Evolutionary conservation across 2,329 filamentous ascomycete species (phyloP), one percentile per base, ranked within the genome.

Genomic region (Raffaelea albimanens): DNA sequence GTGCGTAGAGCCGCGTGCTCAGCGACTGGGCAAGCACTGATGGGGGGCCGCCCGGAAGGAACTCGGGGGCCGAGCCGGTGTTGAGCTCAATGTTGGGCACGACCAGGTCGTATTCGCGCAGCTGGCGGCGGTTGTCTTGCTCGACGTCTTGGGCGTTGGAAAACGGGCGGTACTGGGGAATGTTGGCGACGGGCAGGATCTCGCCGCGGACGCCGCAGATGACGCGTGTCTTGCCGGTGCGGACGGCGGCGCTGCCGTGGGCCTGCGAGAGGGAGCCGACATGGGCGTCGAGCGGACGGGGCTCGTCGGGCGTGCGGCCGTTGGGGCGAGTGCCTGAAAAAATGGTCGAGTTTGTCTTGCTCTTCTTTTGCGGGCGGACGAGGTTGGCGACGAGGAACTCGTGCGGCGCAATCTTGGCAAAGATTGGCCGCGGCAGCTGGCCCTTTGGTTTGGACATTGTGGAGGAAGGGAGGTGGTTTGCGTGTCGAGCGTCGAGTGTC

Each of bases 61-160:
- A 88, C 20, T 84, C 77, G 3, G 91, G 90, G 7, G 89, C 86
- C 60, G 86, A 94, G 33, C 93, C 93, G 1, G 93, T 98, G 31
- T 84, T 85, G 29, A 98, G 71, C 61, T 96, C 93, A 47, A 98
- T 79, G 61, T 98, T 98, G 2, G 93, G 91, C 2, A 98, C 90
- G 2, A 98, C 69, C 14, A 98, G 69, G 58, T 87, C 82, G 59
- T 80, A 76, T 48, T 80, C 76, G 50, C 68, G 70, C 47, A 80
- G 66, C 62, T 79, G 80, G 55, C 56, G 59, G 57, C 54, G 63
- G 57, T 55, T 55, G 44, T 53, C 57, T 45, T 40, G 59, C 4
- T 50, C 49, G 36, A 31, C 43, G 4, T 19, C 44, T n/a, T 16
- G 18, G 25, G n/a, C 20, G 19, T n/a, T 5, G n/a, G 5, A 19